Base-by-base conservation (phyloP, 371 early-diverging fungal species). In the Mortierella sp. region DNA sequence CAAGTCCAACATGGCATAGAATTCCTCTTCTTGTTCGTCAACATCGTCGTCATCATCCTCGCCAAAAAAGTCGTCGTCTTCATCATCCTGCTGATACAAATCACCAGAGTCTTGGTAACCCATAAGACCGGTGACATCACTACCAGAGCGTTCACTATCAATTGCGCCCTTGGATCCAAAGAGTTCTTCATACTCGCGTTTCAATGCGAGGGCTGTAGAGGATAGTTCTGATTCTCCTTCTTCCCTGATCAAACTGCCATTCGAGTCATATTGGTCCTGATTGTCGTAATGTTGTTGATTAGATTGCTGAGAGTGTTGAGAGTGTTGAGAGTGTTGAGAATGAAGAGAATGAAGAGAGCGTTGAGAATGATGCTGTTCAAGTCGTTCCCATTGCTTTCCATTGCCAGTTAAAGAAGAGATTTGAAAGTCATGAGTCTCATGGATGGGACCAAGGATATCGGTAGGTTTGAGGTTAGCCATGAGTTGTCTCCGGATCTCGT, bases 391-490 rank as follows among this genome's bases (percentile, higher is more conserved):
- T 16, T 64, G 37, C 3, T 35, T 28, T 4, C 69, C 54, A 6
- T 57, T 39, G 30, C 75, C 72, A 11, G 80, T 80, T 14, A 80
- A 37, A 5, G 75, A 75, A 3, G 80, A 80, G 20, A 80, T 62
- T 22, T 70, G 58, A 43, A 80, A 80, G 62, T 74, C 75, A 22
- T 64, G 75, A 11, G 80, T 72, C 32, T 71, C 80, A 18, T 80
- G 75, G 4, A 80, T 18, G 5, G 80, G 80, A 1, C 80, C 80
- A 12, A 80, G 66, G 32, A 80, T 72, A 43, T 80, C 80, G 3
- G 72, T 80, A 16, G 75, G 72, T 37, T 80, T 80, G 14, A 80
- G 58, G 51, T 80, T 80, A 43, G 75, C 80, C 57, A 80, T 35
- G 12, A 73, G 59, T 18, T 67, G 57, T 68, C 68, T 71, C 24